These are phyloP conservation scores for Geoglossum glabrum DNA, from an alignment of 495 filamentous ascomycete genomes.

Conservation along the genomic window DNA sequence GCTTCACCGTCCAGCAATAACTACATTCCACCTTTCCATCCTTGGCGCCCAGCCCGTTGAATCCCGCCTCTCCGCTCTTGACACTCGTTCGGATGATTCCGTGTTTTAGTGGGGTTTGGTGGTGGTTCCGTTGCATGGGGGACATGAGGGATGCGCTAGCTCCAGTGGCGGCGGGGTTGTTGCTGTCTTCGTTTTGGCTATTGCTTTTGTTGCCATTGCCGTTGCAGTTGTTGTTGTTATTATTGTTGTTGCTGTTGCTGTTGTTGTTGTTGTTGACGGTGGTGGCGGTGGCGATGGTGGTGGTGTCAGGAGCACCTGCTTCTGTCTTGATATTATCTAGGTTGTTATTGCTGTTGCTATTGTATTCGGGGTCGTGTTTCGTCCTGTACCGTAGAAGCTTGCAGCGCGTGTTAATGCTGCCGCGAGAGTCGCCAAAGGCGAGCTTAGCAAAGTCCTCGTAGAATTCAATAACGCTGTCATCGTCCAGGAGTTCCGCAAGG, in stretches of 20 bases:
- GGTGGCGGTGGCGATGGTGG: slow-evolving; percentile 7
- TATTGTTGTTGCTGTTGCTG: slow-evolving; percentile 12
- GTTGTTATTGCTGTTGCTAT: background rate
- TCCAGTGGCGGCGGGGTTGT: background rate
- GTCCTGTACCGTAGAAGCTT: slow-evolving; percentile 68
- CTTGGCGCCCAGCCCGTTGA: slow-evolving; percentile 51
- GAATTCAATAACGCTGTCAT: slow-evolving; percentile 81
- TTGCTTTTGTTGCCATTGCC: background rate
- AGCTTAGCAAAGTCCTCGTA: slow-evolving; percentile 88
- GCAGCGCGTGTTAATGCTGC: slow-evolving; percentile 62
- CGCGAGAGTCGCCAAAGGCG: slow-evolving; percentile 74
- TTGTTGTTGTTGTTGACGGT: background rate
- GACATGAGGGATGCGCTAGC: background rate
- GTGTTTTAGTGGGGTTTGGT: background rate
- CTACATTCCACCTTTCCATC: slow-evolving; percentile 88
- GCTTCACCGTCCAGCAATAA: slow-evolving; percentile 89
- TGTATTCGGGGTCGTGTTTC: slow-evolving; percentile 2
- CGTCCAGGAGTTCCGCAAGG: slow-evolving; percentile 78
- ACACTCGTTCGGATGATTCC: background rate
- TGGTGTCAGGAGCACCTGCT: slow-evolving; percentile 18
- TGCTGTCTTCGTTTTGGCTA: background rate
- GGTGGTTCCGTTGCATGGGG: slow-evolving; percentile 13
- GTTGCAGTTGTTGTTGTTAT: slow-evolving; percentile 13
- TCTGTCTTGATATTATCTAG: slow-evolving; percentile 11
- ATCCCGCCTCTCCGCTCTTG: slow-evolving; percentile 41